These are phyloP conservation scores for Cryphonectria naterciae DNA, from an alignment of 2,329 filamentous ascomycete species.

Conservation along the genomic window DNA sequence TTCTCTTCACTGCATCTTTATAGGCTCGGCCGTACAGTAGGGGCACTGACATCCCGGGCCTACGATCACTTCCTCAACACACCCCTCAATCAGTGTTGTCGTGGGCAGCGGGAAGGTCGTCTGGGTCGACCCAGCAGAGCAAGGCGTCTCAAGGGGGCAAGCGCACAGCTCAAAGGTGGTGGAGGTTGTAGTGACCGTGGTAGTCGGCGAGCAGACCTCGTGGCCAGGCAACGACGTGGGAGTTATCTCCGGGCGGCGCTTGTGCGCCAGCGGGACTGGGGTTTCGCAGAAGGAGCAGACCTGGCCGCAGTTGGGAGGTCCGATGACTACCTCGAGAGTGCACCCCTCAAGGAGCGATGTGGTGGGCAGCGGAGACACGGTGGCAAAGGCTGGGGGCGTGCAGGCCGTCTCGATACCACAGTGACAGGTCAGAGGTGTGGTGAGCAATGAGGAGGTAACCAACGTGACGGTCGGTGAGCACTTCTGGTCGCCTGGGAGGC, in stretches of 20 bases:
- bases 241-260: not conserved
- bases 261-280: not conserved
- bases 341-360: conserved; percentile 10
- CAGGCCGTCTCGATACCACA: not conserved
- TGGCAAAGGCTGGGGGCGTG: not conserved
- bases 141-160: not conserved
- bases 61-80: conserved; percentile 4
- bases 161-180: not conserved
- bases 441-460: not conserved
- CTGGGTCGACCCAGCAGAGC: conserved; percentile 4
- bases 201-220: conserved; percentile 10
- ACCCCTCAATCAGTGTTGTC: conserved; percentile 3
- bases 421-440: not conserved
- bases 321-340: not conserved
- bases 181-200: not conserved
- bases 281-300: conserved; percentile 4
- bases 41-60: conserved; percentile 3
- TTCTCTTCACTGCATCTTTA: not conserved
- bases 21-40: not conserved
- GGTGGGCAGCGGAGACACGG: conserved; percentile 4
- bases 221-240: not conserved
- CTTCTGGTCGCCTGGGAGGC: conserved; percentile 2
- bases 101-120: not conserved
- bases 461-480: conserved; percentile 7
- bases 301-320: conserved; percentile 6